Conservation (phyloP, 2,329 filamentous ascomycete species). For the Trichoderma sp. region DNA sequence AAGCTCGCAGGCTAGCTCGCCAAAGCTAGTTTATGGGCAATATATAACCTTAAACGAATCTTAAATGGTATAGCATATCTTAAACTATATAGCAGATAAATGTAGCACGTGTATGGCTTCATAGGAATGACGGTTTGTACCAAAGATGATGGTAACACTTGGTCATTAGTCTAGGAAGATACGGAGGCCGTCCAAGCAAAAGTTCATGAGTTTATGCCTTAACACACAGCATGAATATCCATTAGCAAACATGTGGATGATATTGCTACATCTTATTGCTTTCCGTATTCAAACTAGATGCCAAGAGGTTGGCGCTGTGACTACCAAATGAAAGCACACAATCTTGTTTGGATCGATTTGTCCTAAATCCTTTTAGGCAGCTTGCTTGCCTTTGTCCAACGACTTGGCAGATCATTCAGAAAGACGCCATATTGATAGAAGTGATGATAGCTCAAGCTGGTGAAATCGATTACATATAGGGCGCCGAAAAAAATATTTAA, state of each 20-base stretch:
- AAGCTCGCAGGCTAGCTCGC: neutral
- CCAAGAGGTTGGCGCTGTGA: neutral
- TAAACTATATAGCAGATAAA: neutral
- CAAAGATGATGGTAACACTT: too few species aligned
- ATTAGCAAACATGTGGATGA: neutral
- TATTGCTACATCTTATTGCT: neutral
- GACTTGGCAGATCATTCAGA: neutral
- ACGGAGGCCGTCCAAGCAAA: too few species aligned
- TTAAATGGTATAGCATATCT: neutral
- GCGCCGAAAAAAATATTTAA: neutral
- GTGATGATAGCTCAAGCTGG: neutral
- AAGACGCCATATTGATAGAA: neutral
- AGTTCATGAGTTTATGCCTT: too few species aligned
- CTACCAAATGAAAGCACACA: neutral
- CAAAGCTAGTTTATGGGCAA: neutral
- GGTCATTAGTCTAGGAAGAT: neutral
- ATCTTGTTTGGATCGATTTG: neutral
- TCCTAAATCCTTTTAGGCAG: constrained; percentile 10
- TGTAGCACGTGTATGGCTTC: too few species aligned
- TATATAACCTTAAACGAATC: constrained; percentile 12
- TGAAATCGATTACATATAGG: neutral
- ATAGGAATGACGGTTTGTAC: neutral
- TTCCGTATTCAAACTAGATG: constrained; percentile 1
- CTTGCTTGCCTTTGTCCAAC: neutral
- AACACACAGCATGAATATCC: neutral